Conservation (phyloP, 2,329 filamentous ascomycete species). For the Diaporthe nobilis region DNA sequence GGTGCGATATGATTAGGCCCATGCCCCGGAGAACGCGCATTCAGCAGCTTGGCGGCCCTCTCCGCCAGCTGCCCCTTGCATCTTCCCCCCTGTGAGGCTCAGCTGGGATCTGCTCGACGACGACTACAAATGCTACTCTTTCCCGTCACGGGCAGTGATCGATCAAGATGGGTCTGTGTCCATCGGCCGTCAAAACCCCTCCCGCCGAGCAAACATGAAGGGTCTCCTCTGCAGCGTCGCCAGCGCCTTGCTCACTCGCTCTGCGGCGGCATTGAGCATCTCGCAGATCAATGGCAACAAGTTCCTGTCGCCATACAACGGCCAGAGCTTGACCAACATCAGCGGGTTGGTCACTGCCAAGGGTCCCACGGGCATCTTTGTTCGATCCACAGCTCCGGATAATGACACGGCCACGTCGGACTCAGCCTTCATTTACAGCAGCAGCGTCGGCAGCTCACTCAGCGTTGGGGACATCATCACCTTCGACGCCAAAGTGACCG, state of each 20-base stretch:
- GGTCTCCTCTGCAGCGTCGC: background rate
- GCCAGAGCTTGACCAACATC: constrained; percentile 69
- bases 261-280: constrained; percentile 61
- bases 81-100: constrained; percentile 9
- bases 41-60: constrained; percentile 19
- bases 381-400: constrained; percentile 72
- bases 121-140: constrained; percentile 27
- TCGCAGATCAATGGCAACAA: constrained; percentile 76
- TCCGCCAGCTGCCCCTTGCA: constrained; percentile 20
- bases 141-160: background rate
- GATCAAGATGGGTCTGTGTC: background rate
- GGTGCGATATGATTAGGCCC: constrained; percentile 28
- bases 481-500: constrained; percentile 71
- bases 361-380: constrained; percentile 72
- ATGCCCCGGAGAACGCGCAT: background rate
- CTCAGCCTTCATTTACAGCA: constrained; percentile 75
- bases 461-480: constrained; percentile 74
- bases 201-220: constrained; percentile 19
- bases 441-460: constrained; percentile 63
- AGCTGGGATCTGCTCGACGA: constrained; percentile 6
- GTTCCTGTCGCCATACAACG: constrained; percentile 73
- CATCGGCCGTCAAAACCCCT: background rate
- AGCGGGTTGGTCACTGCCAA: constrained; percentile 76
- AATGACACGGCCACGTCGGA: constrained; percentile 71
- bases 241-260: constrained; percentile 24